Percentiles rank a stretch among this genome's conserved stretches.
phyloP scores from a whole-genome alignment of 2,329 filamentous ascomycete genomes.

The Trichoderma brevicompactum region DNA sequence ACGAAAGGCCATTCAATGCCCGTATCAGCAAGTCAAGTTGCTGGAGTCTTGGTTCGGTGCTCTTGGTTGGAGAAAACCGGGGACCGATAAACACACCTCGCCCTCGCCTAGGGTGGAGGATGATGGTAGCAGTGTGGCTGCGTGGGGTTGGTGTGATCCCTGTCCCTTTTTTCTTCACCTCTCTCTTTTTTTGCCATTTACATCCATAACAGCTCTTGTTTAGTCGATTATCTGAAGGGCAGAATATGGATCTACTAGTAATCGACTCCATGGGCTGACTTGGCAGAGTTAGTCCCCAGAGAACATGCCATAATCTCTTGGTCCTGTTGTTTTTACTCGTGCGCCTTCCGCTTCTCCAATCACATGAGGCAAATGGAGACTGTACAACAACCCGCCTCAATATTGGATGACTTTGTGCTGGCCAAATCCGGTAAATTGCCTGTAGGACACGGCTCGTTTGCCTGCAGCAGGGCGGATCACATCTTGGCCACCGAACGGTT shows the following conservation, averaged over 20 bases:
- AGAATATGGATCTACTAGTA: background rate
- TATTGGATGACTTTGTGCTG: background rate
- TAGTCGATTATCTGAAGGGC: background rate
- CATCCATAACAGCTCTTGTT: background rate
- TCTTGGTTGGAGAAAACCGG: slow-evolving; percentile 1
- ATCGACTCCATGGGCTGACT: background rate
- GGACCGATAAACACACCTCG: slow-evolving; percentile 1
- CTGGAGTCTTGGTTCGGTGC: background rate
- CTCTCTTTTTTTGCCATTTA: background rate
- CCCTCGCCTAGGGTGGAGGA: background rate
- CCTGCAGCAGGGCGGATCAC: background rate
- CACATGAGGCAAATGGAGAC: background rate
- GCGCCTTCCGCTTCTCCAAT: background rate
- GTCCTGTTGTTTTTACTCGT: background rate
- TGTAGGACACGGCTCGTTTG: background rate
- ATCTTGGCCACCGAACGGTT: background rate
- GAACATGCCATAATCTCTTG: background rate
- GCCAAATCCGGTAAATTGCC: background rate
- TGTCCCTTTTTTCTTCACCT: background rate
- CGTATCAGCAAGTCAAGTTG: background rate
- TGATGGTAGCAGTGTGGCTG: background rate
- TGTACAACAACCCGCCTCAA: background rate
- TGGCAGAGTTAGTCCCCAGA: background rate
- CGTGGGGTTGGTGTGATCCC: background rate
- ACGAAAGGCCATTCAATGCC: background rate